Base-by-base conservation (phyloP, 495 filamentous ascomycete genomes). In the Copromyces sp. region DNA sequence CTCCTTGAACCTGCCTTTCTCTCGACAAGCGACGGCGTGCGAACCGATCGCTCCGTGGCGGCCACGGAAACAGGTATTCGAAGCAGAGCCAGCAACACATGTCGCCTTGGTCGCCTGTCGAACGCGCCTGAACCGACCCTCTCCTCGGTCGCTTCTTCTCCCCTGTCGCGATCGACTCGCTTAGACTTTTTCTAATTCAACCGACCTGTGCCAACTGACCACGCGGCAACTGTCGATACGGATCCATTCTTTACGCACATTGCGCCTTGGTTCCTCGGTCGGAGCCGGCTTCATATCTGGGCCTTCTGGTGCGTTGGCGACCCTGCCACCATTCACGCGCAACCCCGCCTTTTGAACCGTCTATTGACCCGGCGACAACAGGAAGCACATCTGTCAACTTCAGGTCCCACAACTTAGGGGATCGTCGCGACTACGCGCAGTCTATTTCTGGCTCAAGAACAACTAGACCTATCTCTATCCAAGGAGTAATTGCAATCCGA, bases 91-190 rank as follows among this genome's bases (percentile, higher is more conserved):
- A 44, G 44, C 40, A 32, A 71, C 68, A 40, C 61, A 79, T 79
- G 78, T 74, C 59, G 75, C 71, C 71, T 42, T 74, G 47, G 70
- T 45, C 44, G 17, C 71, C 44, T 40, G 24, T 68, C 70, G 74
- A 69, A 70, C 74, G 72, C 68, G 65, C 59, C 72, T 76, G 73
- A 78, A 71, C 72, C 71, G 71, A 68, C 76, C 68, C 38, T 72
- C 68, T 74, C 39, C 71, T 69, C 59, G 40, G 45, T 65, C 29
- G 53, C 53, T 65, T 17, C 53, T 71, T 40, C 35, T 37, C 41
- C 53, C 70, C 39, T 37, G 32, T 35, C 32, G 70, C 35, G 44
- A 38, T 38, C 42, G 41, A 68, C 38, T 40, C 38, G 32, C 42
- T 35, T 35, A 35, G 35, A 29, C 39, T 4, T 69, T 45, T 45